These are phyloP conservation scores for Puccinia triticina DNA, from an alignment of 1,284 basidiomycete genomes.

Conservation along the genomic window DNA sequence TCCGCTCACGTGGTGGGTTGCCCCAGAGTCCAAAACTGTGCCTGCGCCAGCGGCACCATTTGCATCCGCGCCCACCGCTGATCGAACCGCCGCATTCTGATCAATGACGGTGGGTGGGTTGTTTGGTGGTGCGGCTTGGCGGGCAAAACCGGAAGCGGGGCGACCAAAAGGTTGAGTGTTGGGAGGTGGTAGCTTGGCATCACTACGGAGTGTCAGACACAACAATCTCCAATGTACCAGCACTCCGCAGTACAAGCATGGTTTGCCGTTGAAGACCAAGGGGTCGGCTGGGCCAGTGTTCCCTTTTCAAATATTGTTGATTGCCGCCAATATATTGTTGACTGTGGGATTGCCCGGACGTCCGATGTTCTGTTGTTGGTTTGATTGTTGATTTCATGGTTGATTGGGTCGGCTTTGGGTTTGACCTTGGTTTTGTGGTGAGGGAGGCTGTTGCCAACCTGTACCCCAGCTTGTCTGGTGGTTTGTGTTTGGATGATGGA, in stretches of 20 bases:
- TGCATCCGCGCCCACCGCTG: too few species aligned
- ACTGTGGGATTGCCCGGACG: background rate
- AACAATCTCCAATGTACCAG: background rate
- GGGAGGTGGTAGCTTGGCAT: background rate
- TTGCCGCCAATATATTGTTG: background rate
- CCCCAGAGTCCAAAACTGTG: slow-evolving; percentile 23
- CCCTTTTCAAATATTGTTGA: slow-evolving; percentile 5
- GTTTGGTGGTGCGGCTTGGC: background rate
- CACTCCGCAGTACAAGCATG: background rate
- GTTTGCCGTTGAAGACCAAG: background rate
- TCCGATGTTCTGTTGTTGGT: background rate
- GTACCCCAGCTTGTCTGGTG: too few species aligned
- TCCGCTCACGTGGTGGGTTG: slow-evolving; percentile 15
- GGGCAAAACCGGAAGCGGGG: slow-evolving; percentile 24
- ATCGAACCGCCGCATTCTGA: background rate
- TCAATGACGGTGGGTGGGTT: background rate
- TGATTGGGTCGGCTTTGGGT: background rate
- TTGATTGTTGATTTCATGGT: background rate
- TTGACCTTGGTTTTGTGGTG: too few species aligned
- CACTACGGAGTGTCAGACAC: background rate
- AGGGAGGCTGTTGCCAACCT: too few species aligned
- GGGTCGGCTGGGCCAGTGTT: background rate
- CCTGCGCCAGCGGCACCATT: background rate
- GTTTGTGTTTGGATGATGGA: too few species aligned
- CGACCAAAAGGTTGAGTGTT: background rate